Evolutionary conservation across 2,329 filamentous ascomycete genomes (phyloP), one percentile per base, ranked within the genome.

Genomic region (Ceratocystis harringtonii): DNA sequence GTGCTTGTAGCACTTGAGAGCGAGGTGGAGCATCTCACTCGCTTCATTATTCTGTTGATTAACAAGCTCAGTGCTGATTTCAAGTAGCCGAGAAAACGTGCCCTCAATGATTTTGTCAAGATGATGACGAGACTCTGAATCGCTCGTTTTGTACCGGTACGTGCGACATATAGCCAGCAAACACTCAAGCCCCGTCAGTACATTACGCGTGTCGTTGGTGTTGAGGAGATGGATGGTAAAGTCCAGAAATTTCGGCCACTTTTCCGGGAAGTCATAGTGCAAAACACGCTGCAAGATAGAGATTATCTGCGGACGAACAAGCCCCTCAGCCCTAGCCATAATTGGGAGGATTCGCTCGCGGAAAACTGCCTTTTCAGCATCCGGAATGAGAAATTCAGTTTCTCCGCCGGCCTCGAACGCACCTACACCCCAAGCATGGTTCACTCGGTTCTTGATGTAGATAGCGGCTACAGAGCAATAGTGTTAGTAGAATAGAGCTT

Each of bases 1-100:
- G 78, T 99, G 92, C 78, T 99, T 99, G 78, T 95, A 99, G 45
- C 91, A 87, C 80, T 99, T 99, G 72, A 99, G 82, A 65, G 95
- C 90, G 67, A 95, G 87, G 73, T 95, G 89, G 70, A 99, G 80
- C 89, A 99, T 97, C 78, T 97, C 94, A 67, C 90, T 92, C 19
- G 92, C 94, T 76, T 99, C 94, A 70, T 95, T 80, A 73, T 90
- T 96, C 73, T 89, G 89, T 78, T 97, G 92, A 70, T 90, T 87
- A 58, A 96, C 88, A 71, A 97, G 79, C 75, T 89, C 88, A 73
- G 90, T 91, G 71, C 92, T 95, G 72, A 99, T 94, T 68, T 82
- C 81, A 70, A 97, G 79, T 69, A 97, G 80, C 69, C 91, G 86
- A 22, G 94, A 91, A 77, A 99, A 99, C 67, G 90, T 90, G 68